Evolutionary conservation across 805 yeast genomes (phyloP), one percentile per base, ranked within the genome.

Genomic region (Pichia nakasei): DNA sequence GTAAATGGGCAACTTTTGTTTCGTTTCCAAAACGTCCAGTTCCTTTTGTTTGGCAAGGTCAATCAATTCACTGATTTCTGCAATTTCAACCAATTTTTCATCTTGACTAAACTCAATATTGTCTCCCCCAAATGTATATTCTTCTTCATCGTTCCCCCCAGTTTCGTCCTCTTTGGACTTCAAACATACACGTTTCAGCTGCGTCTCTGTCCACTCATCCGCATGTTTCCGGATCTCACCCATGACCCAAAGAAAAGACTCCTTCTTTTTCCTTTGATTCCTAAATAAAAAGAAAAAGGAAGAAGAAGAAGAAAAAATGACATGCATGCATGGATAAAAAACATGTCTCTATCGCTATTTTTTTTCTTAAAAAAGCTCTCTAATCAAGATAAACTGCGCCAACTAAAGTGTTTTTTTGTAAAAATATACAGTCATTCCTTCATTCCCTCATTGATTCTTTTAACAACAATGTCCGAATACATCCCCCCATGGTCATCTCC

Each of bases 401-500:
- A n/a, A 24, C 27, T 24, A 11, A 7, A 24, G 27, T 24, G 27
- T 24, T 24, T 8, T 24, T 24, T 24, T 11, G 27, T 24, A 24
- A 24, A 11, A 11, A 11, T 11, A n/a, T n/a, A n/a, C n/a, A n/a
- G n/a, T n/a, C n/a, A n/a, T n/a, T n/a, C n/a, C n/a, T n/a, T n/a
- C n/a, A n/a, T n/a, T n/a, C 13, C 27, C 27, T 24, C 4, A 5
- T 11, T 24, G 13, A 11, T 5, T 24, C 13, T 1, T 24, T 24
- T 11, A 24, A 24, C 27, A 24, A 8, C 13, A 11, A 29, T 29
- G 32, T 29, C 32, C 15, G 48, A 54, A 22, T 84, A 83, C 52
- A 69, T 74, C 8, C 94, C 94, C 7, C 95, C 95, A n/a, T 85
- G 95, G 95, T 77, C 80, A 2, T 80, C 83, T 41, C 94, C 95